These are phyloP conservation scores for Hyaloscypha bicolor DNA, from an alignment of 495 filamentous ascomycete species.

Conservation along the genomic window DNA sequence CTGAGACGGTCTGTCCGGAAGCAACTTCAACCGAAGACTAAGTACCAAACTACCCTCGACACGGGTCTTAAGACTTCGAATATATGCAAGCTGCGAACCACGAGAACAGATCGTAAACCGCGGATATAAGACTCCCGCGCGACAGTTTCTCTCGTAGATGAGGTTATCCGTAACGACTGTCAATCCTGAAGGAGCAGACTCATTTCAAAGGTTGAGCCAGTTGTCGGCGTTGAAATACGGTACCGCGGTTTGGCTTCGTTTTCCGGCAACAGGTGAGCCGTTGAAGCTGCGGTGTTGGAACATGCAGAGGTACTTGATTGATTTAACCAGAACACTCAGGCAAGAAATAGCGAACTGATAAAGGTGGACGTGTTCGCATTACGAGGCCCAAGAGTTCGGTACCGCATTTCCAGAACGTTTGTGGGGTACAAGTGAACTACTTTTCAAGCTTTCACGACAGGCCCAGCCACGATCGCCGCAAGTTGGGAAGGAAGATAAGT, in stretches of 20 bases:
- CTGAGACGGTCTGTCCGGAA: neutral
- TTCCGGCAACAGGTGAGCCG: neutral
- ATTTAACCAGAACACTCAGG: neutral
- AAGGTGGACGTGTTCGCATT: neutral
- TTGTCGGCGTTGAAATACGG: neutral
- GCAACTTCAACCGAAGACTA: neutral
- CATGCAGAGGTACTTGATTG: neutral
- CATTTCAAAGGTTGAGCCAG: neutral
- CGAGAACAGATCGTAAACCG: neutral
- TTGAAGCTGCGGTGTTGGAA: neutral
- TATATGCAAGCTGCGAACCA: neutral
- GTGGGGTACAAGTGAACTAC: neutral
- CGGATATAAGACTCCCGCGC: neutral
- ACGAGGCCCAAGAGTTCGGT: neutral
- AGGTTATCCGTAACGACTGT: neutral
- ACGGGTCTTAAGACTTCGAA: neutral
- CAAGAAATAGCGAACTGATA: neutral
- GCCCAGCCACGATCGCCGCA: neutral
- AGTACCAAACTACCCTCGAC: neutral
- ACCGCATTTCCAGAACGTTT: neutral
- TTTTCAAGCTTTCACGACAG: constrained; percentile 5
- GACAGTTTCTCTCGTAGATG: neutral
- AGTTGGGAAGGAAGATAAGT: neutral
- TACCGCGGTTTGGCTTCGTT: neutral
- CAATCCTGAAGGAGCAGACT: neutral